Conservation (phyloP, 1,284 basidiomycete genomes). For the Irpex lacteus region DNA sequence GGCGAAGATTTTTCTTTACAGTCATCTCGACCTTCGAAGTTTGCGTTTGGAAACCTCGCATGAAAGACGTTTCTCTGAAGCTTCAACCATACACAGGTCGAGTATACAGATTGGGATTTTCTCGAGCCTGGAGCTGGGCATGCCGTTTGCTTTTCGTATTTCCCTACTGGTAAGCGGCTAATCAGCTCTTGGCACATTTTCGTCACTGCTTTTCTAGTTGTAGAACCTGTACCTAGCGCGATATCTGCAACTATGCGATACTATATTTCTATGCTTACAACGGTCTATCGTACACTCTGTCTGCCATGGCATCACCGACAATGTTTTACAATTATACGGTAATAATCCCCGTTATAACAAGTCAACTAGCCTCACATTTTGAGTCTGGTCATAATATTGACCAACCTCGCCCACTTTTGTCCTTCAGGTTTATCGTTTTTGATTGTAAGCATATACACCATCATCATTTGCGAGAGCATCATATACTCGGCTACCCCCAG, state of each 20-base stretch:
- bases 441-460: neutral
- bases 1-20: slow-evolving; percentile 40
- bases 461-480: neutral
- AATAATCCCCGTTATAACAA: no score
- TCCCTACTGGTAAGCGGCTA: slow-evolving; percentile 54
- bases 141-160: slow-evolving; percentile 50
- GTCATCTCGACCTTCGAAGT: slow-evolving; percentile 54
- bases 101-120: slow-evolving; percentile 35
- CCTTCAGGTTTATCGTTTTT: neutral
- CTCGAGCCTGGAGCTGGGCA: slow-evolving; percentile 57
- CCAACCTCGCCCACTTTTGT: neutral
- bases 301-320: neutral
- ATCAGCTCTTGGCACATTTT: slow-evolving; percentile 65
- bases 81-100: slow-evolving; percentile 29
- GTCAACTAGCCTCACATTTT: no score
- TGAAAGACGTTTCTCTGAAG: slow-evolving; percentile 22
- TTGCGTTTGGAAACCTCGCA: slow-evolving; percentile 22
- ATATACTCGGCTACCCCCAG: neutral
- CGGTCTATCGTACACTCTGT: no score
- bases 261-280: neutral
- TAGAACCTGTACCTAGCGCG: neutral
- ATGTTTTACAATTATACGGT: neutral
- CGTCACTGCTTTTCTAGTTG: neutral
- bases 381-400: neutral
- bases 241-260: neutral